Evolutionary conservation across 495 filamentous ascomycete genomes (phyloP).

Genomic region (Penicillium chermesinum): DNA sequence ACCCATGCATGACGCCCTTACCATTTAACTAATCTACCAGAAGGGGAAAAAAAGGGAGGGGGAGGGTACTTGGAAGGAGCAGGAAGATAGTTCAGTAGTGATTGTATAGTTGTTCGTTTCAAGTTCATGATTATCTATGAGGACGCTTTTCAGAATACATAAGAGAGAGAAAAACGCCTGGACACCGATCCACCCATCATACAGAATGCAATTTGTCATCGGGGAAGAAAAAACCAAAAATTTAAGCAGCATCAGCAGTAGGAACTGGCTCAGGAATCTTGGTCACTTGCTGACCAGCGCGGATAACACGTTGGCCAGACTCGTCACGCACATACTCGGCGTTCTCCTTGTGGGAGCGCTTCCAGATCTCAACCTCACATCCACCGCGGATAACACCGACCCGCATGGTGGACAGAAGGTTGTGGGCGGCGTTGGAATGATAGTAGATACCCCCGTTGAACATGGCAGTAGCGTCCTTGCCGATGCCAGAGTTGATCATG

Average conservation of each 20-base stretch:
- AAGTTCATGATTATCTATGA: slow-evolving; percentile 29
- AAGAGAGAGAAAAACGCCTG: slow-evolving; percentile 18
- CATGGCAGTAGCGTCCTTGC: slow-evolving; percentile 97
- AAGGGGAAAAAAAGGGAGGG: too few species aligned
- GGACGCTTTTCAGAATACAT: slow-evolving; percentile 20
- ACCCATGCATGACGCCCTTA: too few species aligned
- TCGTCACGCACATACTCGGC: slow-evolving; percentile 74
- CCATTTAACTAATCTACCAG: background rate
- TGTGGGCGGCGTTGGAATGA: slow-evolving; percentile 97
- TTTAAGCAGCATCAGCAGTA: slow-evolving; percentile 44
- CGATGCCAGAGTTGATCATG: slow-evolving; percentile 85
- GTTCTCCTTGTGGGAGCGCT: slow-evolving; percentile 85
- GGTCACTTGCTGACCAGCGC: slow-evolving; percentile 86
- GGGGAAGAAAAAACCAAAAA: slow-evolving; percentile 2
- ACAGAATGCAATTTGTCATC: slow-evolving; percentile 21
- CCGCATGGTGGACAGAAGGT: slow-evolving; percentile 92
- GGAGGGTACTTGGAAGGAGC: too few species aligned
- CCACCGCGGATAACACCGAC: slow-evolving; percentile 95
- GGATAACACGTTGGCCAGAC: slow-evolving; percentile 75
- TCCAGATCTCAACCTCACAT: slow-evolving; percentile 99
- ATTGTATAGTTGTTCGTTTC: slow-evolving; percentile 24
- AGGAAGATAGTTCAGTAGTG: too few species aligned
- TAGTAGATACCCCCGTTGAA: slow-evolving; percentile 99
- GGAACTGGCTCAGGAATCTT: slow-evolving; percentile 57
- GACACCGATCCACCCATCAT: slow-evolving; percentile 18